Percentiles rank a stretch among this genome's conserved stretches.
Evolutionary conservation across 169 alveolate species (phyloP).

Genomic region (Eimeria maxima): DNA sequence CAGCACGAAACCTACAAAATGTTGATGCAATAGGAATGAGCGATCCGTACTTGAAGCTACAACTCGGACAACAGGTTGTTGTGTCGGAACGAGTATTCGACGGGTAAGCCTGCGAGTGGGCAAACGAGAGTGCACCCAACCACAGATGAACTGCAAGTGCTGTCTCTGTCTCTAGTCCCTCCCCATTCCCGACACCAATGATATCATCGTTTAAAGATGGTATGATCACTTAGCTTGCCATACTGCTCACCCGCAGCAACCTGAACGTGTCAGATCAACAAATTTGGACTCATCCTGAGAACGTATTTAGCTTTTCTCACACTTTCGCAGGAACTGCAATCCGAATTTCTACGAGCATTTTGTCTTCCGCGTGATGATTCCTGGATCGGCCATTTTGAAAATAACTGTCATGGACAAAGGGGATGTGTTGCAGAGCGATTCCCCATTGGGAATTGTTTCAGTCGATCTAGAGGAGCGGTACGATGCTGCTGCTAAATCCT

Average conservation of each 20-base stretch:
- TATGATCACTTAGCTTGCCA: background rate
- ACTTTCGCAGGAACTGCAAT: constrained; percentile 23
- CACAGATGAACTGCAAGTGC: background rate
- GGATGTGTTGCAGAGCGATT: constrained; percentile 52
- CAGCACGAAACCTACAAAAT: constrained; percentile 71
- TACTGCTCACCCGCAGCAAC: background rate
- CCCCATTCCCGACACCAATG: background rate
- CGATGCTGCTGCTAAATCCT: background rate
- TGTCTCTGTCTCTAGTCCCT: background rate
- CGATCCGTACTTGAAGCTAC: constrained; percentile 71
- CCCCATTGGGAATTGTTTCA: constrained; percentile 38
- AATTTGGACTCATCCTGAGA: background rate
- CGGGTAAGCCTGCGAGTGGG: background rate
- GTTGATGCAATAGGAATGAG: constrained; percentile 68
- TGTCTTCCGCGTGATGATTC: constrained; percentile 52
- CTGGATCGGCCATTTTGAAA: constrained; percentile 65
- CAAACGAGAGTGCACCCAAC: background rate
- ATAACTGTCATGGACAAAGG: constrained; percentile 78
- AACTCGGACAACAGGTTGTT: constrained; percentile 59
- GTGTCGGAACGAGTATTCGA: constrained; percentile 53
- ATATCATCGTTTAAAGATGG: background rate
- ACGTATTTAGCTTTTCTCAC: background rate
- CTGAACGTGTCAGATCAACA: background rate
- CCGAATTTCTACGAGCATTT: constrained; percentile 84
- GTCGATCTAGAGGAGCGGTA: constrained; percentile 79